phyloP scores from a whole-genome alignment of 345 rosid genomes.

The Brassica cretica region DNA sequence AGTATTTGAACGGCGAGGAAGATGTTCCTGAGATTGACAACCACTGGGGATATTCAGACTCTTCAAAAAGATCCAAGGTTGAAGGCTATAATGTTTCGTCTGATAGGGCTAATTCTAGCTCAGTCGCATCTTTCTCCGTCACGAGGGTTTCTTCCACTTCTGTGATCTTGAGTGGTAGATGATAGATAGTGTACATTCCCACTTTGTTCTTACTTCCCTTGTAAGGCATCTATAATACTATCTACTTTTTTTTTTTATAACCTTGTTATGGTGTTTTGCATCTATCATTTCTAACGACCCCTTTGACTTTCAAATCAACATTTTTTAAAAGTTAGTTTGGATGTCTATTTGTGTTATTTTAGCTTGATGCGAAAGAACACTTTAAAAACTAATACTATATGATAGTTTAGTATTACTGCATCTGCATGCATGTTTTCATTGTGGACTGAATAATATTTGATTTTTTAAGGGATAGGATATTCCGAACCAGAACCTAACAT shows the following conservation, averaged over 20 bases:
- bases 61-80: background rate
- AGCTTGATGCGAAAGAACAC: background rate
- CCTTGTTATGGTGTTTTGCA: background rate
- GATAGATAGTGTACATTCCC: slow-evolving; percentile 42
- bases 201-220: background rate
- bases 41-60: background rate
- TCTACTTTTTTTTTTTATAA: background rate
- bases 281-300: background rate
- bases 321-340: background rate
- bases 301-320: background rate
- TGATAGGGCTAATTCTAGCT: background rate
- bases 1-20: background rate
- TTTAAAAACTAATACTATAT: background rate
- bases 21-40: background rate
- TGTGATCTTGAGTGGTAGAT: slow-evolving; percentile 42
- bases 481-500: background rate
- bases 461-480: background rate
- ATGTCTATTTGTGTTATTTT: slow-evolving; percentile 12
- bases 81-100: background rate
- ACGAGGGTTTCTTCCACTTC: slow-evolving; percentile 36
- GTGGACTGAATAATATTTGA: background rate
- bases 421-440: background rate
- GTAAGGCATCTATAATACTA: background rate
- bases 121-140: slow-evolving; percentile 5
- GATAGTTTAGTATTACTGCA: background rate